Base-by-base conservation (phyloP, 1,284 basidiomycete species). In the Phellopilus nigrolimitatus region DNA sequence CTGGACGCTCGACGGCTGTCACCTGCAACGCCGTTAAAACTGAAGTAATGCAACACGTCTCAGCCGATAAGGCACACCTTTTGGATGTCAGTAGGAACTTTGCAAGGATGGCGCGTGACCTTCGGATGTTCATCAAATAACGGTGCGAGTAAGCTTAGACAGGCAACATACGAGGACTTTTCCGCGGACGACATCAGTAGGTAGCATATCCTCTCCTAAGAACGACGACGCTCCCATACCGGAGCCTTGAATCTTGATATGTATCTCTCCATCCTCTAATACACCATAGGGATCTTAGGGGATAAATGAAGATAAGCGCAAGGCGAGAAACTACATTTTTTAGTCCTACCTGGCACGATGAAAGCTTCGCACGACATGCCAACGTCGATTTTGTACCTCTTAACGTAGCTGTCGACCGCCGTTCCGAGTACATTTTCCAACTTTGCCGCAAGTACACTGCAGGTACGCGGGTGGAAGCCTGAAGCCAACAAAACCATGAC, bases 91-190 rank as follows among this genome's bases (percentile, higher is more conserved):
- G 67, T 69, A 1, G 72, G 70, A 0, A 75, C 60, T 51, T 75
- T 75, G 60, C 73, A 75, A 1, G 74, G 74, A 57, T 71, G 70
- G 7, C 74, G 61, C 6, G 70, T 73, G 9, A 73, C 66, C 73
- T 70, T 44, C 52, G 46, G 2, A 10, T 8, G 41, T 30, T 43
- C 21, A 25, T 22, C 9, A n/a, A 2, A 7, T 25, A 25, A 25
- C 9, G 24, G 21, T 3, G 22, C 39, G 22, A 22, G 25, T 19
- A 43, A 5, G 3, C 28, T 30, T 5, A 4, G 6, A 8, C 3
- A n/a, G 17, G 2, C 31, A 22, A 60, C 68, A 37, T 48, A 73
- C 72, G 55, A 74, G 56, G 5, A 73, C 69, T 47, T 68, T 65
- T 1, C 73, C 72, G 4, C 64, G n/a, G 2, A 75, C 55, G 6